Evolutionary conservation across 1,284 basidiomycete species (phyloP).

Genomic region (Lentinula novae-zelandiae): DNA sequence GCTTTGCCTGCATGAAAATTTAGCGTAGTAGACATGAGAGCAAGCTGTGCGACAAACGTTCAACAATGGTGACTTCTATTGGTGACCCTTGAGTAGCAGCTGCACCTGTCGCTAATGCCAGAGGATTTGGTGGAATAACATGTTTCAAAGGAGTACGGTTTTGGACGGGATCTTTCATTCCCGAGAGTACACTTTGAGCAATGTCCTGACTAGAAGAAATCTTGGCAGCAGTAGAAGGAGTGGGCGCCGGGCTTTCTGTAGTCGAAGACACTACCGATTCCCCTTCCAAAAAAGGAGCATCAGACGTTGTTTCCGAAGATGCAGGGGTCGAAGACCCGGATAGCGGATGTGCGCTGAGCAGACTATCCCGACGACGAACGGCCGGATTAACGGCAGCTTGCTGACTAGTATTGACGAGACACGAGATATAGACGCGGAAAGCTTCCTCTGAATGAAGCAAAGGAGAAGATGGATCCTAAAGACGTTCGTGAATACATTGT

Average conservation of each 20-base stretch:
- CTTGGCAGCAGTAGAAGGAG: slow-evolving; percentile 14
- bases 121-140: slow-evolving; percentile 38
- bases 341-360: slow-evolving; percentile 33
- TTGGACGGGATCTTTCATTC: slow-evolving; percentile 23
- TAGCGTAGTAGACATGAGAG: neutral
- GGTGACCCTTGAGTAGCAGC: slow-evolving; percentile 42
- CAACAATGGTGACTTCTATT: slow-evolving; percentile 75
- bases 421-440: slow-evolving; percentile 68
- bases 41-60: slow-evolving; percentile 49
- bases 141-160: slow-evolving; percentile 14
- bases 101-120: slow-evolving; percentile 33
- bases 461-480: slow-evolving; percentile 12
- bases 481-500: neutral
- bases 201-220: slow-evolving; percentile 38
- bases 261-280: neutral
- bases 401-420: slow-evolving; percentile 59
- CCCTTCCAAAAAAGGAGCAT: slow-evolving; percentile 8
- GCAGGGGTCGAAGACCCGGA: slow-evolving; percentile 14
- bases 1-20: slow-evolving; percentile 50
- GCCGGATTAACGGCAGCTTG: slow-evolving; percentile 58
- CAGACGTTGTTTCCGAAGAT: slow-evolving; percentile 13
- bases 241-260: neutral
- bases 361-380: slow-evolving; percentile 61
- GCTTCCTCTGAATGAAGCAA: slow-evolving; percentile 48
- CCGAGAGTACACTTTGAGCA: slow-evolving; percentile 54